Evolutionary conservation across 140 eudicot genomes (phyloP).

Genomic region (Senecio squalidus): DNA sequence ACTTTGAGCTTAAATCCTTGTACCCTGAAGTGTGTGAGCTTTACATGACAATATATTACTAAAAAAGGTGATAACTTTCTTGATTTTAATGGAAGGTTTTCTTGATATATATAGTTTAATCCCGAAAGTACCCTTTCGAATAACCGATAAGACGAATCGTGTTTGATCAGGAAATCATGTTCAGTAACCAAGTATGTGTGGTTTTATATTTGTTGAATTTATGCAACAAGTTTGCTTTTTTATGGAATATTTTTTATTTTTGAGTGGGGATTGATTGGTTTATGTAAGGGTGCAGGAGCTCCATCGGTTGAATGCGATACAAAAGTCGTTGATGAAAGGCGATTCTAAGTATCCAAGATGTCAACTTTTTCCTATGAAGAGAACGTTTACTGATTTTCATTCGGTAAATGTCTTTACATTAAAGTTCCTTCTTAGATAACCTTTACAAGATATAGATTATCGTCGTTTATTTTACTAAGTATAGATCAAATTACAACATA

Average conservation of each 20-base stretch:
- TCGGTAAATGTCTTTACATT: slow-evolving; percentile 5
- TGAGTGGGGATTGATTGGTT: background rate
- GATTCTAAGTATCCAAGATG: slow-evolving; percentile 9
- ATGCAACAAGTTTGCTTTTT: background rate
- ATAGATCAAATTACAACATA: too few species aligned
- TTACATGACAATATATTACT: background rate
- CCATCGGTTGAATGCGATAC: slow-evolving; percentile 5
- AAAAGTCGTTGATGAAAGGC: slow-evolving; percentile 6
- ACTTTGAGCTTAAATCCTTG: slow-evolving; percentile 1
- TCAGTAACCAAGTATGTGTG: slow-evolving; percentile 17
- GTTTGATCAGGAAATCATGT: background rate
- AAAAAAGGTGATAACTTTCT: slow-evolving; percentile 5
- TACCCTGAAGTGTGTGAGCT: slow-evolving; percentile 8
- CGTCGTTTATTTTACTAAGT: background rate
- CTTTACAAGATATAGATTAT: background rate
- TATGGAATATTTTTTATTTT: background rate
- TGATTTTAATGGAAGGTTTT: slow-evolving; percentile 20
- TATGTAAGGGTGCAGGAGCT: slow-evolving; percentile 12
- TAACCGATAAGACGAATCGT: slow-evolving; percentile 5
- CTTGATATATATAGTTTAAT: slow-evolving; percentile 5
- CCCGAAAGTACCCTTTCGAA: slow-evolving; percentile 7
- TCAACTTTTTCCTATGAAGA: slow-evolving; percentile 9
- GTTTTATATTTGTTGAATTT: background rate
- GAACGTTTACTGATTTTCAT: slow-evolving; percentile 5
- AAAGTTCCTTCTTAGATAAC: background rate